Base-by-base conservation (phyloP, 179 eudicot species). In the Beta corolliflora region DNA sequence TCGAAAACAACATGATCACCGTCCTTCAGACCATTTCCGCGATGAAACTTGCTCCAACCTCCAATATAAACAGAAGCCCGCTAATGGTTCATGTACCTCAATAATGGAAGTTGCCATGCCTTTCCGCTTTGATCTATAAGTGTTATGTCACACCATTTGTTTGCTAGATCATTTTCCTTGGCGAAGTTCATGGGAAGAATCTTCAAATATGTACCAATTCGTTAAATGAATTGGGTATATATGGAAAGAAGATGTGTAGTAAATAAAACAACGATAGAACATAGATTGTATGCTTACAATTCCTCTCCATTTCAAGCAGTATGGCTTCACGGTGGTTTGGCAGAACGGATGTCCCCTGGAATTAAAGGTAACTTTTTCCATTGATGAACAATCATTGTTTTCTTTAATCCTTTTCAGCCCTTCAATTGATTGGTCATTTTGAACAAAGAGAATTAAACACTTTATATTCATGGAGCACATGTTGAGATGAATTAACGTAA, bases 331-430 rank as follows among this genome's bases (percentile, higher is more conserved):
- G 23, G 2, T n/a, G 4, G 67, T 44, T 3, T 23, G 46, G 9
- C 41, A 70, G n/a, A 69, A 81, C 5, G 84, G 84, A 76, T 45
- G 7, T 10, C 54, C 63, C 11, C 63, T 56, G 7, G 84, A 70
- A 60, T 59, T 59, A 53, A 76, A 81, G 23, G 41, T 41, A 19
- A 15, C 19, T 16, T 29, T 25, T 25, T 12, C 59, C n/a, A 5
- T 23, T 67, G 13, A 16, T 16, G 14, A 19, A 7, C 5, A 25
- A 25, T 25, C 29, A 25, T 25, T 25, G 29, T 25, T 25, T 25
- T 25, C 29, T 25, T 25, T 25, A 25, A 25, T 25, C 29, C 29
- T 25, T 25, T 25, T 25, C 29, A 25, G 29, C 29, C 29, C 29
- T 25, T 25, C 29, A 25, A 25, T 25, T 25, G 1, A 25, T 0